Evolutionary conservation across 2,329 filamentous ascomycete species (phyloP).

Genomic region (Nemania sp.): DNA sequence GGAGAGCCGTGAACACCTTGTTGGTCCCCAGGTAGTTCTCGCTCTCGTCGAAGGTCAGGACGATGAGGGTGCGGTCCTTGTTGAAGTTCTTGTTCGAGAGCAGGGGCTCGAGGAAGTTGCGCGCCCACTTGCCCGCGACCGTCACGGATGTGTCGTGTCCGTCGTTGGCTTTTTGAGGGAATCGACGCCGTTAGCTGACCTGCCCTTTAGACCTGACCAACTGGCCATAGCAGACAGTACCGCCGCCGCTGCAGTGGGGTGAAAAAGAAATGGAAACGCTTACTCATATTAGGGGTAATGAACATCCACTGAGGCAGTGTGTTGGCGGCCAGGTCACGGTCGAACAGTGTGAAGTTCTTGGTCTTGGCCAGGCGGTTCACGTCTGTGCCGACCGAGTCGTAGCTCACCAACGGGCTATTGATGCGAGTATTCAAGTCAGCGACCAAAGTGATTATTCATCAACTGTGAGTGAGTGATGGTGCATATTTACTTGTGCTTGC

Average conservation of each 20-base stretch:
- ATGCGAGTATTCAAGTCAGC: constrained; percentile 1
- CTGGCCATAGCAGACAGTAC: not conserved
- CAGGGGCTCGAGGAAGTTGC: constrained; percentile 36
- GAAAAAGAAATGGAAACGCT: not conserved
- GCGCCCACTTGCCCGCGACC: constrained; percentile 37
- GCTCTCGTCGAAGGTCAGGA: constrained; percentile 40
- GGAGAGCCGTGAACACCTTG: constrained; percentile 34
- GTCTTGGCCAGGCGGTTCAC: constrained; percentile 38
- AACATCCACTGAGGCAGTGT: constrained; percentile 44
- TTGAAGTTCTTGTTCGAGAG: constrained; percentile 43
- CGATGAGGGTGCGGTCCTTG: constrained; percentile 40
- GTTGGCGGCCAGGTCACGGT: constrained; percentile 34
- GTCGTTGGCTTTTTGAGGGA: constrained; percentile 30
- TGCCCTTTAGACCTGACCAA: too few species aligned
- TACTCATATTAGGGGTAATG: constrained; percentile 53
- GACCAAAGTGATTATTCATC: not conserved
- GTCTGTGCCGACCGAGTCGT: constrained; percentile 38
- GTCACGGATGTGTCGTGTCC: constrained; percentile 39
- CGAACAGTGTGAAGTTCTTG: constrained; percentile 41
- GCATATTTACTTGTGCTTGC: constrained; percentile 61
- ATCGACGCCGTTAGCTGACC: constrained; percentile 1
- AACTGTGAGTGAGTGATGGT: not conserved
- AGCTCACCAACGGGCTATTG: constrained; percentile 40
- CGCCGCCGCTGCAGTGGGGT: not conserved
- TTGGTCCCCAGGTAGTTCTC: constrained; percentile 34